Evolutionary conservation across 2,329 filamentous ascomycete genomes (phyloP), one percentile per base, ranked within the genome.

Genomic region (Beauveria scarabaeidicola): DNA sequence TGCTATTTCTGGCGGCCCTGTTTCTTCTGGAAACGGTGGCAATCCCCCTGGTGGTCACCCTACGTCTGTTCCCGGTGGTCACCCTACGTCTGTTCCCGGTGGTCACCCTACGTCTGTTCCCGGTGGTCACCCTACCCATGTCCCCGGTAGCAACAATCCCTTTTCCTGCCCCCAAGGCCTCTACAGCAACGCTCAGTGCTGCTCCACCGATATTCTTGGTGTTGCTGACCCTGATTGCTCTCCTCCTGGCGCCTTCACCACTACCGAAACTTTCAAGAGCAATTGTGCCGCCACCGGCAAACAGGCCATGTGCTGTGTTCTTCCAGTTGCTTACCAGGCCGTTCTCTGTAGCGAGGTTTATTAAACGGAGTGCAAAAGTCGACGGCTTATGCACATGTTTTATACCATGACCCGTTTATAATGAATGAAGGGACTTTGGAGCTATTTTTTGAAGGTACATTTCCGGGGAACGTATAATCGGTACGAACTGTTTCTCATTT

Each of bases 231-330:
- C 81, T 50, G 68, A 81, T 68, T 82, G 79, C 69, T 9, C 3
- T 5, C 65, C 64, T 10, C 19, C 15, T 5, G 1, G 1, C 1
- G 2, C 5, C 3, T 3, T 5, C 11, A 11, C 21, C 10, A 5
- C 44, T 15, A 13, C 7, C 25, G 3, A 11, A 0, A 7, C 17
- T 0, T 57, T 57, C 8, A 2, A 13, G 4, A 1, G 69, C 29
- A 70, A 73, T 62, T 81, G 78, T 66, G 58, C 77, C 10, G 69
- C 63, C 13, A 67, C 70, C 10, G 78, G 79, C 61, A 77, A 80
- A 69, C 75, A 74, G 61, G 78, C 79, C 57, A 78, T 76, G 66
- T 83, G 81, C 76, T 83, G 81, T 65, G 66, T 76, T 32, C 60
- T 83, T n/a, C 80, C 80, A 25, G 72, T 82, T n/a, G 53, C 9